A percentile compares a stretch with the other conserved stretches of the same genome.
These are phyloP conservation scores for Suillus luteus DNA, from an alignment of 768 basidiomycete species.

Conservation along the genomic window DNA sequence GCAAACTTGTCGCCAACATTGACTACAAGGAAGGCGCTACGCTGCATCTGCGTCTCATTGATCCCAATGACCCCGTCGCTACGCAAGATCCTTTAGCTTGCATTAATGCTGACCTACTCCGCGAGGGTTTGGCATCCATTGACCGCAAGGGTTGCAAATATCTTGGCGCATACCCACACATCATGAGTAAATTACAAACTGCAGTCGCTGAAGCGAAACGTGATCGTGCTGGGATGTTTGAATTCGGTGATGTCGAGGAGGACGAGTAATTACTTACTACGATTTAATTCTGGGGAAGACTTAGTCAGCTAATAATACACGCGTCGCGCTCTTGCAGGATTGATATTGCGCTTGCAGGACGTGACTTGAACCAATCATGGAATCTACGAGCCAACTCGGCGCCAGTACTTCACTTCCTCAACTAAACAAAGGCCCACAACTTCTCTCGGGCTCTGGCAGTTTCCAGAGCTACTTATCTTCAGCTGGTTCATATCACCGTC, in stretches of 20 bases:
- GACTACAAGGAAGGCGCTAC: slow-evolving; percentile 80
- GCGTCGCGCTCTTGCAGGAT: not conserved
- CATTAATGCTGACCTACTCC: slow-evolving; percentile 87
- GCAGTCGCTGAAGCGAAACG: slow-evolving; percentile 67
- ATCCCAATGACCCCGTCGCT: slow-evolving; percentile 73
- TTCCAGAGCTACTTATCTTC: slow-evolving; percentile 49
- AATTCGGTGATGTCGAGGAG: slow-evolving; percentile 90
- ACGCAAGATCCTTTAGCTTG: slow-evolving; percentile 70
- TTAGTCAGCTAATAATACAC: slow-evolving; percentile 4
- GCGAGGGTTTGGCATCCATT: slow-evolving; percentile 82
- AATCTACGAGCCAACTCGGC: not conserved
- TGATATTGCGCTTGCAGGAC: not conserved
- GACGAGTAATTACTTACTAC: slow-evolving; percentile 48
- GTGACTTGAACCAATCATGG: not conserved
- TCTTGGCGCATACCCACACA: slow-evolving; percentile 64
- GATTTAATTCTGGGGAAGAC: slow-evolving; percentile 3
- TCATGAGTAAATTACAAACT: slow-evolving; percentile 64
- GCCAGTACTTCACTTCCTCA: slow-evolving; percentile 4
- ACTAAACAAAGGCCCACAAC: not conserved
- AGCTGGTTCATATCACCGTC: slow-evolving; percentile 44
- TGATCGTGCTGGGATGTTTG: slow-evolving; percentile 81
- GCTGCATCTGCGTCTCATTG: slow-evolving; percentile 90
- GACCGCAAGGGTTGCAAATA: slow-evolving; percentile 81
- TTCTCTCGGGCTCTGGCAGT: slow-evolving; percentile 37
- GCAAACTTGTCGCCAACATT: slow-evolving; percentile 94